phyloP scores from a whole-genome alignment of 2,329 filamentous ascomycete species.

The Colletotrichum eremochloae region DNA sequence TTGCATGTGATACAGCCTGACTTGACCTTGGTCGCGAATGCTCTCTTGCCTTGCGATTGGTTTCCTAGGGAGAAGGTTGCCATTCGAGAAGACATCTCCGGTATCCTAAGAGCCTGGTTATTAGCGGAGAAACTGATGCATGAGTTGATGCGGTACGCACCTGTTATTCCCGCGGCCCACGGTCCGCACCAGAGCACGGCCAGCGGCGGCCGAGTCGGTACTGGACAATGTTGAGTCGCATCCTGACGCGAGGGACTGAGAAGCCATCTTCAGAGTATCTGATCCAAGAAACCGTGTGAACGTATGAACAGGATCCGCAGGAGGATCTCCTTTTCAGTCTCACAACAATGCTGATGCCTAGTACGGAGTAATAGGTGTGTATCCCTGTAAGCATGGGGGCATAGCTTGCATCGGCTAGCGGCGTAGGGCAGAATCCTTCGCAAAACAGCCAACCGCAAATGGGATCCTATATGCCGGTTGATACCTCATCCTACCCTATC shows the following conservation, averaged over 20 bases:
- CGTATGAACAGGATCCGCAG: not conserved
- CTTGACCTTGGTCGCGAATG: constrained; percentile 27
- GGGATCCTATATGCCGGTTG: not conserved
- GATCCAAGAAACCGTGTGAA: not conserved
- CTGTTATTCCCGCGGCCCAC: constrained; percentile 20
- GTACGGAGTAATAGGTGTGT: not conserved
- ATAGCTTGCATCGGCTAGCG: constrained; percentile 15
- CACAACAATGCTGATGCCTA: constrained; percentile 3
- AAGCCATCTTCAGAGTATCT: not conserved
- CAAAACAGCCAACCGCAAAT: not conserved
- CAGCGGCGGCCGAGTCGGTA: not conserved
- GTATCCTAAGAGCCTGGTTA: not conserved
- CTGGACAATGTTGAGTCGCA: constrained; percentile 5
- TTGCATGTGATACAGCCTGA: constrained; percentile 44
- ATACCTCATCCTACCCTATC: too few relatives aligned
- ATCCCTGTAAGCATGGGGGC: not conserved
- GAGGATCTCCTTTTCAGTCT: not conserved
- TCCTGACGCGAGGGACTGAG: not conserved
- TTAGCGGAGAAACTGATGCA: not conserved
- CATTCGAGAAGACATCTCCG: constrained; percentile 28
- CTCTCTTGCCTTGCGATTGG: constrained; percentile 10
- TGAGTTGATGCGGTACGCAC: constrained; percentile 4
- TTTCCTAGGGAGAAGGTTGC: constrained; percentile 16
- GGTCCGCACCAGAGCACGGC: constrained; percentile 16
- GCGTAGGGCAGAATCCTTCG: constrained; percentile 28